These are phyloP conservation scores for Incumbomyces delicatus DNA, from an alignment of 2,329 filamentous ascomycete species.

Conservation along the genomic window DNA sequence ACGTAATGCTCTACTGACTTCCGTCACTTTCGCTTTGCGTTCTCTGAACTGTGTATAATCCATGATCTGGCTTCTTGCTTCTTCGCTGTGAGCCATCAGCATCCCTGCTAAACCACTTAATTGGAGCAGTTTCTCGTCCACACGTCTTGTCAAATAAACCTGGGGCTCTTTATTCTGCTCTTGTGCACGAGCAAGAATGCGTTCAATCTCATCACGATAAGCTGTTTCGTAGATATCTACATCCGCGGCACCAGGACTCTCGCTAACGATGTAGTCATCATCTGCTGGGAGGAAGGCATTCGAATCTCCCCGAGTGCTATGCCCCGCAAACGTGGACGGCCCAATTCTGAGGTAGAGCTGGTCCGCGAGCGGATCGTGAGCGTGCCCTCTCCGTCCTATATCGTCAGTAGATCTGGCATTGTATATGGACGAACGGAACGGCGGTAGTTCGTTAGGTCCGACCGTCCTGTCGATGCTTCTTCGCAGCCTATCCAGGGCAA, in stretches of 20 bases:
- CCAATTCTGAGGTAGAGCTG: conserved; percentile 69
- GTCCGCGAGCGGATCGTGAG: conserved; percentile 54
- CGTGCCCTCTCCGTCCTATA: conserved; percentile 42
- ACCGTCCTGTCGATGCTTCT: neutral
- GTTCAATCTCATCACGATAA: conserved; percentile 70
- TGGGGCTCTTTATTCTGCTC: conserved; percentile 37
- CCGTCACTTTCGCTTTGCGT: conserved; percentile 19
- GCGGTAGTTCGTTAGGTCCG: conserved; percentile 11
- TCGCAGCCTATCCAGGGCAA: neutral
- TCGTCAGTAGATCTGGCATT: conserved; percentile 17
- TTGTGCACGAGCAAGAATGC: conserved; percentile 47
- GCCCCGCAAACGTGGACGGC: conserved; percentile 38
- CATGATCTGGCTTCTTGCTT: conserved; percentile 19
- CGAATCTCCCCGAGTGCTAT: conserved; percentile 38
- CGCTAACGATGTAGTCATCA: conserved; percentile 51
- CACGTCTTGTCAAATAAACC: conserved; percentile 47
- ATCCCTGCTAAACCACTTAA: conserved; percentile 20
- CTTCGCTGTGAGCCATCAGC: conserved; percentile 20
- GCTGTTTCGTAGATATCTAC: conserved; percentile 83
- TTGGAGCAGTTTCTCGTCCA: conserved; percentile 32
- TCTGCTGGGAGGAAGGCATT: conserved; percentile 17
- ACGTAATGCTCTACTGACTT: conserved; percentile 21
- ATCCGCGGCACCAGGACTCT: conserved; percentile 75
- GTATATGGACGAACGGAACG: conserved; percentile 15
- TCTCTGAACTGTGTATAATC: conserved; percentile 21